phyloP scores from a whole-genome alignment of 495 filamentous ascomycete genomes.

The Aspergillus diversus region DNA sequence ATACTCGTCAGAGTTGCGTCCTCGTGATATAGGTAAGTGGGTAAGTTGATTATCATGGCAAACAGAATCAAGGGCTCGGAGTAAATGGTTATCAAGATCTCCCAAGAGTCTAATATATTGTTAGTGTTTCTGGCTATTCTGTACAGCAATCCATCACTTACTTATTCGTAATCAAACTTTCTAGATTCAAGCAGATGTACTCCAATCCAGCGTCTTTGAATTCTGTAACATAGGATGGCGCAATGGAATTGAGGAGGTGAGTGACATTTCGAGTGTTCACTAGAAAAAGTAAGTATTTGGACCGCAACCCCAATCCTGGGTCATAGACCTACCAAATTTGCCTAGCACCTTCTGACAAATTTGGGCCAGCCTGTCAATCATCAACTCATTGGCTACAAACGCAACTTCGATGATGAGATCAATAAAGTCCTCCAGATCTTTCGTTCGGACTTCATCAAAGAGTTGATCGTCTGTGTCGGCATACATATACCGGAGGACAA shows the following conservation, averaged over 20 bases:
- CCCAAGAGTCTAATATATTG: slow-evolving; percentile 62
- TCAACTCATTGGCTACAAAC: slow-evolving; percentile 87
- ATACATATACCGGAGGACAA: slow-evolving; percentile 83
- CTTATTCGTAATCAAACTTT: slow-evolving; percentile 87
- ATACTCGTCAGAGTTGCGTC: slow-evolving; percentile 69
- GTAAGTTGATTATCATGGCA: slow-evolving; percentile 82
- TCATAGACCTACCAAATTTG: slow-evolving; percentile 63
- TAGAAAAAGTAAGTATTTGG: slow-evolving; percentile 35
- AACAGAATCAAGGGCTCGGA: slow-evolving; percentile 74
- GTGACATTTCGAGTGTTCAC: slow-evolving; percentile 87
- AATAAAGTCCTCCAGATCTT: slow-evolving; percentile 77
- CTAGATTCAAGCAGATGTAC: slow-evolving; percentile 89
- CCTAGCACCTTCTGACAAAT: slow-evolving; percentile 88
- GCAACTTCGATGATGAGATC: slow-evolving; percentile 92
- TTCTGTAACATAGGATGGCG: slow-evolving; percentile 76
- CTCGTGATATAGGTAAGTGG: slow-evolving; percentile 72
- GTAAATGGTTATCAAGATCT: slow-evolving; percentile 82
- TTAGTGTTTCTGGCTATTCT: slow-evolving; percentile 22
- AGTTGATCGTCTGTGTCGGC: slow-evolving; percentile 78
- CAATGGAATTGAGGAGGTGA: slow-evolving; percentile 78
- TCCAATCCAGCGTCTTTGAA: slow-evolving; percentile 90
- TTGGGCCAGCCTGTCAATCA: slow-evolving; percentile 89
- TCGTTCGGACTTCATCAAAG: slow-evolving; percentile 74
- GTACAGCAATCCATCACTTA: slow-evolving; percentile 32
- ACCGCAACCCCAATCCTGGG: neutral